phyloP scores from a whole-genome alignment of 176 grass and related monocot genomes.

The Dactylis glomerata region DNA sequence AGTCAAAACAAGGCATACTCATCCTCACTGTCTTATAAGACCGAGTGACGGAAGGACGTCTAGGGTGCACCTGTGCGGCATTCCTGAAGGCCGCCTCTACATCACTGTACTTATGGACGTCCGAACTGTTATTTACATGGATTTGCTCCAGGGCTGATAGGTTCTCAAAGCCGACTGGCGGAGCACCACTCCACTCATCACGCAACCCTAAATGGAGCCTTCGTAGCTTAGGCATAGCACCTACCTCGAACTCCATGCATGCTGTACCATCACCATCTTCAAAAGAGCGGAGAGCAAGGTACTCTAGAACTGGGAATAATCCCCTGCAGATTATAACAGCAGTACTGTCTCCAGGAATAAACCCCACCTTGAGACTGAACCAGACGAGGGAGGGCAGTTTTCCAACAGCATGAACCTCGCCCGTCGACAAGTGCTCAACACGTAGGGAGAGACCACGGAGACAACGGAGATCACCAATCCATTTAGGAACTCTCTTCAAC shows the following conservation, averaged over 20 bases:
- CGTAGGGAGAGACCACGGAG: background rate
- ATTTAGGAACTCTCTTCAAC: background rate
- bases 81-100: background rate
- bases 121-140: background rate
- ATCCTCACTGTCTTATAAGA: too few species aligned
- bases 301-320: background rate
- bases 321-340: background rate
- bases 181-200: too few species aligned
- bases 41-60: background rate
- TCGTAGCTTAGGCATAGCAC: too few species aligned
- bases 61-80: background rate
- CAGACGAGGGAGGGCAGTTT: background rate
- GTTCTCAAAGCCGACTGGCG: too few species aligned
- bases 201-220: too few species aligned
- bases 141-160: background rate
- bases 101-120: background rate
- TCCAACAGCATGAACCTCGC: background rate
- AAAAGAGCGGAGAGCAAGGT: background rate
- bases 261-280: too few species aligned
- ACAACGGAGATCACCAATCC: background rate
- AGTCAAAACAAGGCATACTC: too few species aligned
- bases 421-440: background rate
- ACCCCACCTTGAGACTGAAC: background rate
- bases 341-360: too few species aligned
- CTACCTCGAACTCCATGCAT: too few species aligned